Conservation (phyloP, 2,329 filamentous ascomycete genomes). For the Thielaviopsis euricoi region DNA sequence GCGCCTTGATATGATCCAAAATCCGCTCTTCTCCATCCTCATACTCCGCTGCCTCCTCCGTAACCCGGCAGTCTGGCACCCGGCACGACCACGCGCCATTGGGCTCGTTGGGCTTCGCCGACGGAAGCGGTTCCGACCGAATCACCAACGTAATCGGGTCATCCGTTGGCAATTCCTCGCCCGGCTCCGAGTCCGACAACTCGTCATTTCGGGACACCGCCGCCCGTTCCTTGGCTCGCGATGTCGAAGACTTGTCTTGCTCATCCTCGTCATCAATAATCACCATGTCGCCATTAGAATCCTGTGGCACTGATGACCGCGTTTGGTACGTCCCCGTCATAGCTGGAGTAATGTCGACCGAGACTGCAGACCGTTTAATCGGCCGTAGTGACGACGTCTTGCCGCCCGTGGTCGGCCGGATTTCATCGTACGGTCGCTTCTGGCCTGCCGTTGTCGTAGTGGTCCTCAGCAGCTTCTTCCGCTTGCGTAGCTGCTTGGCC, state of each 20-base stretch:
- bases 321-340: neutral
- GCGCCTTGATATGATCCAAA: conserved; percentile 33
- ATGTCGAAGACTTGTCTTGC: conserved; percentile 4
- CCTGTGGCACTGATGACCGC: neutral
- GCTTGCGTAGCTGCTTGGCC: conserved; percentile 3
- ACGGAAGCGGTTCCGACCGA: conserved; percentile 32
- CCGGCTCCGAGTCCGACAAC: neutral
- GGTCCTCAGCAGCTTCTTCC: neutral
- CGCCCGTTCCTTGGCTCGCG: neutral
- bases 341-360: neutral
- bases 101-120: conserved; percentile 33
- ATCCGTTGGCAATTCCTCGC: neutral
- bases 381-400: conserved; percentile 8
- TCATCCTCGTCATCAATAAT: neutral
- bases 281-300: neutral
- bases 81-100: conserved; percentile 51
- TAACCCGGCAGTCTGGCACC: conserved; percentile 45
- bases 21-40: conserved; percentile 39
- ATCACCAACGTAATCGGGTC: conserved; percentile 23
- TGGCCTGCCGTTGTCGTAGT: neutral
- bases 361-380: neutral
- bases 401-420: neutral
- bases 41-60: conserved; percentile 45
- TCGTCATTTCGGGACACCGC: neutral
- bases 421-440: conserved; percentile 6